phyloP scores from a whole-genome alignment of 2,329 filamentous ascomycete genomes.

The Nemania serpens region DNA sequence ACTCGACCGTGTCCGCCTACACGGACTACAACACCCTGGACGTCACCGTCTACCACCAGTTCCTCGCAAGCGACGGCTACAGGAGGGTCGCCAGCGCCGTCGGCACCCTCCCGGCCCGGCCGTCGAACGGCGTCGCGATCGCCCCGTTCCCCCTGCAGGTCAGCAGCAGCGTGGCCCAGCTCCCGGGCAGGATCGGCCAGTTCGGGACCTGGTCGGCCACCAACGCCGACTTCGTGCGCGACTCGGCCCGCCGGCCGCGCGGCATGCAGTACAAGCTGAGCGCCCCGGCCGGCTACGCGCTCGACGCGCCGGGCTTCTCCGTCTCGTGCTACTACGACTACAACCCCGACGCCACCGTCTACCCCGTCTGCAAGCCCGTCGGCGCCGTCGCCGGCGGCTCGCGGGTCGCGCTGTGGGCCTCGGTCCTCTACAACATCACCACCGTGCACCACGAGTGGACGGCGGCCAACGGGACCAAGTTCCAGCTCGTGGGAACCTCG shows the following conservation, averaged over 20 bases:
- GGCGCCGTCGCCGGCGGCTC: background rate
- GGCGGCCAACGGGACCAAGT: background rate
- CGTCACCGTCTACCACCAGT: conserved; percentile 9
- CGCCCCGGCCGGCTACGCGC: conserved; percentile 1
- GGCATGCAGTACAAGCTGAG: conserved; percentile 10
- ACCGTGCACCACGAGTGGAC: conserved; percentile 6
- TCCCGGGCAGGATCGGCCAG: background rate
- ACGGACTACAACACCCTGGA: background rate
- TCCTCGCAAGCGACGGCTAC: background rate
- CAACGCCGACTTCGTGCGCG: background rate
- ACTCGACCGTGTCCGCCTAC: background rate
- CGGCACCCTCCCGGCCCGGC: background rate
- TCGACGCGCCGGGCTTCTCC: conserved; percentile 7
- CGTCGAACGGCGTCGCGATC: background rate
- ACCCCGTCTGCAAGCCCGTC: background rate
- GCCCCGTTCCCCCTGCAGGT: background rate
- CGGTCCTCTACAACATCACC: background rate
- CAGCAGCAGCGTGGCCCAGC: background rate
- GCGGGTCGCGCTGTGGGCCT: background rate
- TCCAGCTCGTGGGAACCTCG: conserved; percentile 3
- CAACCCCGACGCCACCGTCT: conserved; percentile 2
- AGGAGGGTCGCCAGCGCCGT: background rate
- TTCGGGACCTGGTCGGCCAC: conserved; percentile 2
- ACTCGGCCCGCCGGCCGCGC: background rate
- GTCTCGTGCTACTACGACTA: conserved; percentile 10